These are phyloP conservation scores for Luffa aegyptiaca DNA, from an alignment of 306 rosid genomes.

Conservation along the genomic window DNA sequence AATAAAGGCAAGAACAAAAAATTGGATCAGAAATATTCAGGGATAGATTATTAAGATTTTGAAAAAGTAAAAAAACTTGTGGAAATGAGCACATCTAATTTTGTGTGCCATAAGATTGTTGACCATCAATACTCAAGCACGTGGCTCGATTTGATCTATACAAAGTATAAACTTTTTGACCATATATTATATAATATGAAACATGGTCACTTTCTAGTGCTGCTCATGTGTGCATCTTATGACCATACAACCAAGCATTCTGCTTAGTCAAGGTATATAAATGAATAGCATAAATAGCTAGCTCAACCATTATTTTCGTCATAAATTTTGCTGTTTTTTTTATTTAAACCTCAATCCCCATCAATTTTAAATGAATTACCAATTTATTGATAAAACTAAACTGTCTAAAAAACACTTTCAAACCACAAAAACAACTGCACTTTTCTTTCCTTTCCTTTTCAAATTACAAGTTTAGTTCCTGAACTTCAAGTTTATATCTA, in stretches of 20 bases:
- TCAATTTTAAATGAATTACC: not conserved
- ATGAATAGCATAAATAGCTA: not conserved
- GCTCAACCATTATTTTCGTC: not conserved
- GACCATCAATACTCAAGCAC: not conserved
- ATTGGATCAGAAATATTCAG: not conserved
- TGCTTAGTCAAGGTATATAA: not conserved
- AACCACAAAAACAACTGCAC: too few relatives aligned
- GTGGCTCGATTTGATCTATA: not conserved
- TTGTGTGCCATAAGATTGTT: slow-evolving; percentile 6
- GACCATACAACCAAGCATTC: not conserved
- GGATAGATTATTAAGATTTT: not conserved
- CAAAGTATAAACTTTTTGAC: not conserved
- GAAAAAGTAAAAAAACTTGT: not conserved
- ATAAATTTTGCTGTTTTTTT: not conserved
- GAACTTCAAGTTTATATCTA: too few relatives aligned
- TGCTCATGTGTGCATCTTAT: not conserved
- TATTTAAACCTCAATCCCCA: not conserved
- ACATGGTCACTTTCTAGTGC: not conserved
- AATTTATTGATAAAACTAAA: not conserved
- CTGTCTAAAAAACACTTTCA: too few relatives aligned
- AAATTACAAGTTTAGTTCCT: too few relatives aligned
- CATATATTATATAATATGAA: not conserved
- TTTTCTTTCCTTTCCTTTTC: too few relatives aligned
- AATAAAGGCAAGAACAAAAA: not conserved
- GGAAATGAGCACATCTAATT: not conserved